phyloP scores from a whole-genome alignment of 1,139 yeast species.

The Yamadazyma aaseri region DNA sequence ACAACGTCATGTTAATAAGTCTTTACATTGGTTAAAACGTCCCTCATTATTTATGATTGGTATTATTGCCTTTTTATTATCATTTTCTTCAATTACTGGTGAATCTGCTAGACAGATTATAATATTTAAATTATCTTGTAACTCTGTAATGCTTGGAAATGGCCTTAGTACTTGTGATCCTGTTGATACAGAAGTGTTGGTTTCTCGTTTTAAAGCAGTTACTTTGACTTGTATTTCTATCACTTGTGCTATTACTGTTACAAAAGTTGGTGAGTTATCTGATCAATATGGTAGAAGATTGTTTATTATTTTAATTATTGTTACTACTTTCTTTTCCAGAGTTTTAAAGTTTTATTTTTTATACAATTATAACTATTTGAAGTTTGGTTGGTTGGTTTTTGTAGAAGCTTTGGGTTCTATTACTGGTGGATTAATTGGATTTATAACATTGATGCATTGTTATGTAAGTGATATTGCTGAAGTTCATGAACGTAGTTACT shows the following conservation, averaged over 20 bases:
- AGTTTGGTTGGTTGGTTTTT: conserved; percentile 30
- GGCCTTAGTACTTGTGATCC: conserved; percentile 28
- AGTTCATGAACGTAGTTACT: conserved; percentile 50
- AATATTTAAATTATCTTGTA: conserved; percentile 35
- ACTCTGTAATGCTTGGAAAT: conserved; percentile 18
- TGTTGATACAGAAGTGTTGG: conserved; percentile 29
- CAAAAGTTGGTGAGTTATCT: conserved; percentile 54
- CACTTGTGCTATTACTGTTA: conserved; percentile 34
- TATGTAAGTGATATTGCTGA: conserved; percentile 68
- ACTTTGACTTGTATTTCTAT: conserved; percentile 21
- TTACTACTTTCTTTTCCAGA: conserved; percentile 24
- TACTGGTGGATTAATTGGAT: conserved; percentile 53
- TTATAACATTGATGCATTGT: conserved; percentile 51
- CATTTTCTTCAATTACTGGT: conserved; percentile 26
- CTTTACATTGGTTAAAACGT: conserved; percentile 32
- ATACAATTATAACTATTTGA: conserved; percentile 26
- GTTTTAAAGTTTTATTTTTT: conserved; percentile 27
- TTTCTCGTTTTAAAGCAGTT: conserved; percentile 30
- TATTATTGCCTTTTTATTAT: conserved; percentile 22
- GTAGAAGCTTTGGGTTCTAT: conserved; percentile 40
- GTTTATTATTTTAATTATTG: conserved; percentile 36
- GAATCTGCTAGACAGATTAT: conserved; percentile 28
- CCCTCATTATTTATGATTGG: conserved; percentile 35
- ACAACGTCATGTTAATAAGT: conserved; percentile 30
- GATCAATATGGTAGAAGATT: conserved; percentile 63